These are phyloP conservation scores for Boeremia lycopersici DNA, from an alignment of 2,329 filamentous ascomycete genomes.

Conservation along the genomic window DNA sequence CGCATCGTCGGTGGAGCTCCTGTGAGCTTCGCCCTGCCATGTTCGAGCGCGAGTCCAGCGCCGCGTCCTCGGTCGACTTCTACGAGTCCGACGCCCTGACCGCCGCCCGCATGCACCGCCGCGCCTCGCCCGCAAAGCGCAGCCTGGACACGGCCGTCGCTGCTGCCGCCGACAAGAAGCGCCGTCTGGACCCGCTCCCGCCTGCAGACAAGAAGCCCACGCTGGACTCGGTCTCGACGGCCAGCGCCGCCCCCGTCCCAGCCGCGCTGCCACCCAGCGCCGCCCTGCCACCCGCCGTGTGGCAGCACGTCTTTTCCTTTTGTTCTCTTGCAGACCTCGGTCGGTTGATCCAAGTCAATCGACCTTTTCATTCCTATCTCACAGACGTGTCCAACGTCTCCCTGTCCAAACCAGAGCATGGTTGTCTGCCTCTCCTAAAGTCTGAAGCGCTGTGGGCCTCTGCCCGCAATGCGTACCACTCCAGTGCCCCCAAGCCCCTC, in stretches of 20 bases:
- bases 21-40: constrained; percentile 42
- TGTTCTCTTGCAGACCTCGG: constrained; percentile 68
- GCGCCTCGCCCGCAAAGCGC: constrained; percentile 37
- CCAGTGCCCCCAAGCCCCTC: constrained; percentile 72
- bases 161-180: constrained; percentile 38
- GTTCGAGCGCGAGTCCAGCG: constrained; percentile 43
- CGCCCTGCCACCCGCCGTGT: constrained; percentile 65
- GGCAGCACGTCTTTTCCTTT: constrained; percentile 73
- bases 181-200: constrained; percentile 29
- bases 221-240: constrained; percentile 21
- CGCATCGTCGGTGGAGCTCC: constrained; percentile 35
- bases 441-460: constrained; percentile 73
- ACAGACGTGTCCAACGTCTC: constrained; percentile 44
- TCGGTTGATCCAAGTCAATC: constrained; percentile 70
- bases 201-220: constrained; percentile 40
- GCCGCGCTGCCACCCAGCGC: constrained; percentile 35
- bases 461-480: constrained; percentile 69
- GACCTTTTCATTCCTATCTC: constrained; percentile 63
- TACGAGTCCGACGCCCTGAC: constrained; percentile 37
- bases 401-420: constrained; percentile 36
- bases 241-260: constrained; percentile 11
- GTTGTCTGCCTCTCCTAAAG: constrained; percentile 52
- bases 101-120: constrained; percentile 16
- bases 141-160: constrained; percentile 35
- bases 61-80: constrained; percentile 46